Evolutionary conservation across 192 early-diverging fungal species (phyloP).

Genomic region (Geosiphon pyriformis): DNA sequence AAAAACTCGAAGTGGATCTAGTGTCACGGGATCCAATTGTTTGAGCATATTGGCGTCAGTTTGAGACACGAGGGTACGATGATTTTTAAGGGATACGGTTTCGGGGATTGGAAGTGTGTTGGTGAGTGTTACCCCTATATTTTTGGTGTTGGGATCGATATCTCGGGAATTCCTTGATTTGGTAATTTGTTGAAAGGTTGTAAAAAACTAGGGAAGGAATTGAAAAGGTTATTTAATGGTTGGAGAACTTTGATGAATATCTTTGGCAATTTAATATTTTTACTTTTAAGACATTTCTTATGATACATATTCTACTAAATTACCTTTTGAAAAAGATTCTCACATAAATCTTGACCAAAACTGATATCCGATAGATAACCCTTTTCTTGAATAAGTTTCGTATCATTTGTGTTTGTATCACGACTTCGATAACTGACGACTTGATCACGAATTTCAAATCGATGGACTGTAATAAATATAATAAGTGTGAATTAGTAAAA

Average conservation of each 20-base stretch:
- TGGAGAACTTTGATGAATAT: conserved; percentile 40
- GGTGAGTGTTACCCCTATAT: neutral
- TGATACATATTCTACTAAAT: no score
- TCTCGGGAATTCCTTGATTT: conserved; percentile 16
- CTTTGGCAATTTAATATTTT: no score
- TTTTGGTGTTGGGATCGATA: conserved; percentile 25
- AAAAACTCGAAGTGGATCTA: conserved; percentile 32
- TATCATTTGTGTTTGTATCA: conserved; percentile 13
- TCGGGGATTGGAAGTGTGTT: neutral
- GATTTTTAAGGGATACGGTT: neutral
- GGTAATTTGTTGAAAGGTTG: conserved; percentile 21
- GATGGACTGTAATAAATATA: neutral
- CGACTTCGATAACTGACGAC: neutral
- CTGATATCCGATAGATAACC: conserved; percentile 28
- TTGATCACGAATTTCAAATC: neutral
- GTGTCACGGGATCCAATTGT: conserved; percentile 38
- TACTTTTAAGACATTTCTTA: no score
- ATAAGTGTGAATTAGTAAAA: neutral
- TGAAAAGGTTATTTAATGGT: conserved; percentile 28
- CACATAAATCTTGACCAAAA: conserved; percentile 29
- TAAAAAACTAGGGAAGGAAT: conserved; percentile 23
- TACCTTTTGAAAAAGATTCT: conserved; percentile 24
- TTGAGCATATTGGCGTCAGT: conserved; percentile 40
- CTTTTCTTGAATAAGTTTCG: conserved; percentile 29
- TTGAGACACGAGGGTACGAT: conserved; percentile 32